A percentile compares a stretch with the other conserved stretches of the same genome.
These are phyloP conservation scores for Fusarium keratoplasticum DNA, from an alignment of 2,329 filamentous ascomycete species.

Conservation along the genomic window DNA sequence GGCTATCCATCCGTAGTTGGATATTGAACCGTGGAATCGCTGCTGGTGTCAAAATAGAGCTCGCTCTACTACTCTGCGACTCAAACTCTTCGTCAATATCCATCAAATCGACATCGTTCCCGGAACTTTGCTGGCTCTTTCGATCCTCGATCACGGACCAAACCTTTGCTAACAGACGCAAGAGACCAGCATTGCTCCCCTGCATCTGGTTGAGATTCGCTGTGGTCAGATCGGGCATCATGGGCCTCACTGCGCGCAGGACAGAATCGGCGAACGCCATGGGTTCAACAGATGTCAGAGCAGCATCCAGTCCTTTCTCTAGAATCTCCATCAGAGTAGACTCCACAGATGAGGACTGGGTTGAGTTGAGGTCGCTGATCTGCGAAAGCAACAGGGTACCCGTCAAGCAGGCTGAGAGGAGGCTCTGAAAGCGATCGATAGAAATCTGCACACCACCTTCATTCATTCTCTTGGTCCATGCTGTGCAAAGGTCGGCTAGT, in stretches of 20 bases:
- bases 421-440: constrained; percentile 63
- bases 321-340: constrained; percentile 54
- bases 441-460: constrained; percentile 64
- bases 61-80: constrained; percentile 66
- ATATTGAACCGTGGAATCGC: constrained; percentile 61
- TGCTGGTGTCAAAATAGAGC: constrained; percentile 49
- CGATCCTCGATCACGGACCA: constrained; percentile 43
- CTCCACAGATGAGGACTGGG: constrained; percentile 62
- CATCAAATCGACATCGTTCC: constrained; percentile 66
- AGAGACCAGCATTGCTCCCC: constrained; percentile 53
- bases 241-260: constrained; percentile 57
- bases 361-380: constrained; percentile 59
- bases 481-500: constrained; percentile 57
- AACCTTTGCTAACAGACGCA: constrained; percentile 57
- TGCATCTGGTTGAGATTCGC: constrained; percentile 53
- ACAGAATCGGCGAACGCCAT: constrained; percentile 59
- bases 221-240: constrained; percentile 59
- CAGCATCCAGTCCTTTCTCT: constrained; percentile 54
- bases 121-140: constrained; percentile 39
- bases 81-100: constrained; percentile 75
- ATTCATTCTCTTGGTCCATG: constrained; percentile 58
- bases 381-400: constrained; percentile 61
- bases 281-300: constrained; percentile 59
- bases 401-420: constrained; percentile 61
- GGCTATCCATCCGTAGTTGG: constrained; percentile 54